Evolutionary conservation across 257 asterid species (phyloP).

Genomic region (Salvia hispanica): DNA sequence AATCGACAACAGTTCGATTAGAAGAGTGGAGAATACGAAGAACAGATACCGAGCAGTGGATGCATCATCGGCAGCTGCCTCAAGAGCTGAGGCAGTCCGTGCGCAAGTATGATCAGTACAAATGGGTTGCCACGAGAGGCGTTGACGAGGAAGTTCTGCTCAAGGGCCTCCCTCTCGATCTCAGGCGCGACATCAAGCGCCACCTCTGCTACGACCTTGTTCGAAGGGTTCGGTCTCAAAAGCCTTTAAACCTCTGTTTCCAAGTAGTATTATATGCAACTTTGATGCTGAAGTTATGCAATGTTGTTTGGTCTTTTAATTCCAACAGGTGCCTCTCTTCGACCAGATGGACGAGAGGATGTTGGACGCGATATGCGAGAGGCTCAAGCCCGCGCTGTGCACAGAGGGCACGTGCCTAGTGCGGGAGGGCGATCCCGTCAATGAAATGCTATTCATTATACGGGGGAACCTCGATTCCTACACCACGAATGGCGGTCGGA

Average conservation of each 20-base stretch:
- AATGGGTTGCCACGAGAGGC: conserved; percentile 94
- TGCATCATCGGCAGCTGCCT: conserved; percentile 96
- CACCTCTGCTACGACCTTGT: conserved; percentile 95
- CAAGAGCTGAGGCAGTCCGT: conserved; percentile 81
- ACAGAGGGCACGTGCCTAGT: conserved; percentile 77
- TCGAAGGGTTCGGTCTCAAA: conserved; percentile 60
- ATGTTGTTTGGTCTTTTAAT: not conserved
- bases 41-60: conserved; percentile 96
- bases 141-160: conserved; percentile 86
- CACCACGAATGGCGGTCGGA: conserved; percentile 95
- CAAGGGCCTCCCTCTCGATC: conserved; percentile 86
- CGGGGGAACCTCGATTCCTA: conserved; percentile 89
- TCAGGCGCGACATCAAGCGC: conserved; percentile 91
- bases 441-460: conserved; percentile 85
- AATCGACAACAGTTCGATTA: conserved; percentile 84
- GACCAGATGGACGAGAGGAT: conserved; percentile 93
- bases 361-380: conserved; percentile 93
- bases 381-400: conserved; percentile 86
- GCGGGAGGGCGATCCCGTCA: conserved; percentile 94
- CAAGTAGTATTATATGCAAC: too few species aligned
- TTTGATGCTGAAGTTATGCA: not conserved
- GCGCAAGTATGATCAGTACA: conserved; percentile 87
- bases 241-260: not conserved
- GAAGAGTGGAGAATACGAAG: conserved; percentile 95
- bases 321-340: conserved; percentile 78